These are phyloP conservation scores for Pelargonium citronellum DNA, from an alignment of 441 rosid species.

Conservation along the genomic window DNA sequence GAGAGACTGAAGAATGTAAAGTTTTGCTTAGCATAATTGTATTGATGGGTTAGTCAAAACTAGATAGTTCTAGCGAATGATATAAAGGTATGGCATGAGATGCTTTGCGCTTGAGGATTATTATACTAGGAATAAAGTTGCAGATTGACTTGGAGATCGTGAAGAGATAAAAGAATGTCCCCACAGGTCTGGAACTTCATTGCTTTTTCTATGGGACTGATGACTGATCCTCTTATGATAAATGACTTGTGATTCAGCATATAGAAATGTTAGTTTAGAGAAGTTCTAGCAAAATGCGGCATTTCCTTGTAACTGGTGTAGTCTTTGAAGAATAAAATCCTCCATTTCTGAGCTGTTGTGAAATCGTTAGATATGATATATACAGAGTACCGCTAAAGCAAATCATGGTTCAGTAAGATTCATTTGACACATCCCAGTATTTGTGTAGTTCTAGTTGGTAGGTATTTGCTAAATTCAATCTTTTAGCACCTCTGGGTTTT, in stretches of 20 bases:
- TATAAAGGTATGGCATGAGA: neutral
- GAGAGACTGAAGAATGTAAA: no score
- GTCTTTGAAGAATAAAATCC: neutral
- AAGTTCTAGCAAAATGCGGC: constrained; percentile 4
- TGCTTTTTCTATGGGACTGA: neutral
- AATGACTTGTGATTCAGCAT: neutral
- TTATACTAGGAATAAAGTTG: neutral
- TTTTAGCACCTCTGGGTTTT: neutral
- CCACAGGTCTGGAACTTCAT: neutral
- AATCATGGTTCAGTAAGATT: neutral
- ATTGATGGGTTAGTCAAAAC: neutral
- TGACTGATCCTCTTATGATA: neutral
- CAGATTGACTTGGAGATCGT: neutral
- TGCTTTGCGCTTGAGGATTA: neutral
- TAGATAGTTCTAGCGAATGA: neutral
- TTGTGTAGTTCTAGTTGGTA: neutral
- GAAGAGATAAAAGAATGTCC: neutral
- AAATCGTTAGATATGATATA: neutral
- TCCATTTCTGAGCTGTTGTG: neutral
- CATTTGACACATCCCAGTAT: neutral
- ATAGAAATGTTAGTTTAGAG: neutral
- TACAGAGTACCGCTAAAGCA: neutral
- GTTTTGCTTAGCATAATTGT: no score
- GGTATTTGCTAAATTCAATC: no score
- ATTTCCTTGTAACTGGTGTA: neutral